Percentiles rank a stretch among this genome's conserved stretches.
Evolutionary conservation across 2,329 filamentous ascomycete genomes (phyloP).

Genomic region (Orbilia blumenaviensis): DNA sequence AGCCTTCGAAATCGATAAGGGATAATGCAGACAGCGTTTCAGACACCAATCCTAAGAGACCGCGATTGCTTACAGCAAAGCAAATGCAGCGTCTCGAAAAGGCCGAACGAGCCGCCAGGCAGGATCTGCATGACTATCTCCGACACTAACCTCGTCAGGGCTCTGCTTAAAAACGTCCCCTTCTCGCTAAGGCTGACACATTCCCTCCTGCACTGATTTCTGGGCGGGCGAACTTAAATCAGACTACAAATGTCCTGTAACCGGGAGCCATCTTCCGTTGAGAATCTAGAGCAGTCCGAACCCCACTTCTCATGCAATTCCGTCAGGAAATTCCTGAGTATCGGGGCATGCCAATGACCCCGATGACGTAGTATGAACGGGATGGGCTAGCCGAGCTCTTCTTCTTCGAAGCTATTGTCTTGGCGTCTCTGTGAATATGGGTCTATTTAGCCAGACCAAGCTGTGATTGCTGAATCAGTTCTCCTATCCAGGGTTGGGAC

Average conservation of each 20-base stretch:
- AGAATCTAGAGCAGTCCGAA: constrained; percentile 54
- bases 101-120: constrained; percentile 50
- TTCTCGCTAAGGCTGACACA: constrained; percentile 52
- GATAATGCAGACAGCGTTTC: constrained; percentile 52
- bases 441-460: constrained; percentile 27
- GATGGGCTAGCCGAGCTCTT: constrained; percentile 49
- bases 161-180: constrained; percentile 50
- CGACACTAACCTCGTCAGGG: constrained; percentile 51
- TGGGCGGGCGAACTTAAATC: constrained; percentile 54
- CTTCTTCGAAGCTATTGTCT: constrained; percentile 41
- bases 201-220: constrained; percentile 40
- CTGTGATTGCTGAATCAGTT: constrained; percentile 25
- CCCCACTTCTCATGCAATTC: constrained; percentile 34
- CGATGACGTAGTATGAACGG: constrained; percentile 45
- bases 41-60: constrained; percentile 44
- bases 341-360: constrained; percentile 22
- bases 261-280: constrained; percentile 43
- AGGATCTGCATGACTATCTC: constrained; percentile 54
- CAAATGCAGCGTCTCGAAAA: constrained; percentile 47
- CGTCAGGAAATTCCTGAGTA: constrained; percentile 19
- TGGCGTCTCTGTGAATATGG: constrained; percentile 37
- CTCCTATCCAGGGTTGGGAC: constrained; percentile 28
- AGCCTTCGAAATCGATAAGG: constrained; percentile 62
- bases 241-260: constrained; percentile 51
- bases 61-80: constrained; percentile 51